phyloP scores from a whole-genome alignment of 73 alveolate genomes.

The Paramecium sonneborni region DNA sequence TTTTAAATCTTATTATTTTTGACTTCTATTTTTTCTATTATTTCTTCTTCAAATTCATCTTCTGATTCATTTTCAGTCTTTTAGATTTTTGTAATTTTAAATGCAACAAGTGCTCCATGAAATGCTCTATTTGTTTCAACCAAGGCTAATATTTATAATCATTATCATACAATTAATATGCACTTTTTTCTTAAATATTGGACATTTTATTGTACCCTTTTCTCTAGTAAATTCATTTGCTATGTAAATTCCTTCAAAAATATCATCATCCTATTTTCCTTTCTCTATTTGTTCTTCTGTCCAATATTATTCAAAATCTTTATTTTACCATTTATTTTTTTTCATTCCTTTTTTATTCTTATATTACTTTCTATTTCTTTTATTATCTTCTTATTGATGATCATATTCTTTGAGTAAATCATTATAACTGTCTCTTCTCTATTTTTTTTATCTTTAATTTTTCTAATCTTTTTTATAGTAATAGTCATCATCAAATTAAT shows the following conservation, averaged over 20 bases:
- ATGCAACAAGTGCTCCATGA: constrained; percentile 59
- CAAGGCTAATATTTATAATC: neutral
- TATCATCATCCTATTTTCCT: neutral
- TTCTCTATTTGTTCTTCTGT: neutral
- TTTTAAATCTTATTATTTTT: neutral
- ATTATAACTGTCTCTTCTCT: neutral
- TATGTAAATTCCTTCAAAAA: constrained; percentile 45
- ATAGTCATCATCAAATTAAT: neutral
- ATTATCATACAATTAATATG: neutral
- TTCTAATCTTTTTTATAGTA: neutral
- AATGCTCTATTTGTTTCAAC: constrained; percentile 59
- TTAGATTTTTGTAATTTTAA: neutral
- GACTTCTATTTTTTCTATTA: neutral
- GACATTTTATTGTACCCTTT: constrained; percentile 3
- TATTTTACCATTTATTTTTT: neutral
- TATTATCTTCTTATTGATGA: neutral
- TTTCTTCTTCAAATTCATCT: neutral
- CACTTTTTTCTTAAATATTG: constrained; percentile 1
- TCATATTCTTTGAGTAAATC: neutral
- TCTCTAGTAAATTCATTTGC: neutral
- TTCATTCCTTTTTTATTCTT: neutral
- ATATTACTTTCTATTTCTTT: neutral
- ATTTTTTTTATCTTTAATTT: neutral
- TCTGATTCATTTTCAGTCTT: constrained; percentile 25
- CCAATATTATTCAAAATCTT: neutral